phyloP scores from a whole-genome alignment of 805 yeast species.

The Candida xyloterini region DNA sequence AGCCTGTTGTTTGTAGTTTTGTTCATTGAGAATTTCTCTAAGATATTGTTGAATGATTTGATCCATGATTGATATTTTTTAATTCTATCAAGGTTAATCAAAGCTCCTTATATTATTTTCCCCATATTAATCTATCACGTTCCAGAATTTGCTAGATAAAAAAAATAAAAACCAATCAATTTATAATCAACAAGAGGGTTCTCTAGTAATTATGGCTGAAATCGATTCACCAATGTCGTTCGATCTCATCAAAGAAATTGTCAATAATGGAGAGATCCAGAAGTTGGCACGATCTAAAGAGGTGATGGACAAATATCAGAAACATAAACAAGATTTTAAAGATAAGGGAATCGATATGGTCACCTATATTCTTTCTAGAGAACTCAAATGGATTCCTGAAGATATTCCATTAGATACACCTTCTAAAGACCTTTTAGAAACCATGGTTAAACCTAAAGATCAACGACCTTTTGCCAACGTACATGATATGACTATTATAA shows the following conservation, averaged over 20 bases:
- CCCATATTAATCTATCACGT: background rate
- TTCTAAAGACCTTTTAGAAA: constrained; percentile 11
- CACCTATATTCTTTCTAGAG: constrained; percentile 44
- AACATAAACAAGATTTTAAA: constrained; percentile 42
- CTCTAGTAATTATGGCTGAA: constrained; percentile 6
- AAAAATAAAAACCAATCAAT: background rate
- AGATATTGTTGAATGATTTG: constrained; percentile 19
- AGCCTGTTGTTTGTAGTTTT: constrained; percentile 10
- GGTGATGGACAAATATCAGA: constrained; percentile 42
- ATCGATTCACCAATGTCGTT: constrained; percentile 42
- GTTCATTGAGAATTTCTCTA: constrained; percentile 16
- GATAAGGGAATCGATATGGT: constrained; percentile 39
- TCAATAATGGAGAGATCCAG: constrained; percentile 42
- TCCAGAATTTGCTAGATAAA: constrained; percentile 12
- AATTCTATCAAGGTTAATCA: background rate
- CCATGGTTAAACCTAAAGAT: constrained; percentile 30
- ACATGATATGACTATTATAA: constrained; percentile 43
- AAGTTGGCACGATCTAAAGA: constrained; percentile 46
- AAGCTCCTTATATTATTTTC: background rate
- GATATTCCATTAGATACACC: constrained; percentile 18
- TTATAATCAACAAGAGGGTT: background rate
- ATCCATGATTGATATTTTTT: constrained; percentile 12
- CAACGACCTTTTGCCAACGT: constrained; percentile 40
- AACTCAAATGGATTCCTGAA: constrained; percentile 48
- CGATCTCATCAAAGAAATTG: constrained; percentile 39